Evolutionary conservation across 2,329 filamentous ascomycete genomes (phyloP).

Genomic region (Verticillium dahliae): DNA sequence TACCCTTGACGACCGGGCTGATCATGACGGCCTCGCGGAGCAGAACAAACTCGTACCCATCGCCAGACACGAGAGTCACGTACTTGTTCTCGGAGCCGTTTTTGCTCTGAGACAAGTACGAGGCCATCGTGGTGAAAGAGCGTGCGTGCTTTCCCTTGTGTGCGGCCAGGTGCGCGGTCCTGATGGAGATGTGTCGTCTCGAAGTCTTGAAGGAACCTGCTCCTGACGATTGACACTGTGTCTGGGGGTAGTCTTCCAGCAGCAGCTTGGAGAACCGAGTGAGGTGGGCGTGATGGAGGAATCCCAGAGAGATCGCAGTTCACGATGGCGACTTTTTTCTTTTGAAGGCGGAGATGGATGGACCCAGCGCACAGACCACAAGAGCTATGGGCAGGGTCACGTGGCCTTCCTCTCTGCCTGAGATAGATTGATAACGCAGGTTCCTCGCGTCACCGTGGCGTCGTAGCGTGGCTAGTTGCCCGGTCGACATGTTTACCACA

Average conservation of each 20-base stretch:
- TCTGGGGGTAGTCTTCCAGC: background rate
- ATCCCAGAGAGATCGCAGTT: background rate
- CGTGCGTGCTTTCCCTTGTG: background rate
- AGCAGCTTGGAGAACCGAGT: background rate
- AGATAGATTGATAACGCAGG: background rate
- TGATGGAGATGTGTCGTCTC: background rate
- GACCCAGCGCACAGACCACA: background rate
- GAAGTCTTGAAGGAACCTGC: background rate
- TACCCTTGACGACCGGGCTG: constrained; percentile 66
- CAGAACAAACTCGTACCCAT: constrained; percentile 72
- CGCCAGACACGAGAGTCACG: constrained; percentile 68
- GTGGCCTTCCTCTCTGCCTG: background rate
- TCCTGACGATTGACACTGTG: background rate
- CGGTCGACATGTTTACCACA: background rate
- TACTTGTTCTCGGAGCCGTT: constrained; percentile 50
- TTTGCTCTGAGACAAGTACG: background rate
- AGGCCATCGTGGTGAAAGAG: background rate
- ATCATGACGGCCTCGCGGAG: constrained; percentile 63
- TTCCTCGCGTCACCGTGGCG: background rate
- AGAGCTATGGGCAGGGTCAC: background rate
- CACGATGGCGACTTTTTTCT: background rate
- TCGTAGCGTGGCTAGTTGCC: background rate
- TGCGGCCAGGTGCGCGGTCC: background rate
- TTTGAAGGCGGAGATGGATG: background rate
- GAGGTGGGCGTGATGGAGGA: background rate